Percentiles rank a stretch among this genome's conserved stretches.
These are phyloP conservation scores for Onygena corvina DNA, from an alignment of 2,329 filamentous ascomycete species.

Conservation along the genomic window DNA sequence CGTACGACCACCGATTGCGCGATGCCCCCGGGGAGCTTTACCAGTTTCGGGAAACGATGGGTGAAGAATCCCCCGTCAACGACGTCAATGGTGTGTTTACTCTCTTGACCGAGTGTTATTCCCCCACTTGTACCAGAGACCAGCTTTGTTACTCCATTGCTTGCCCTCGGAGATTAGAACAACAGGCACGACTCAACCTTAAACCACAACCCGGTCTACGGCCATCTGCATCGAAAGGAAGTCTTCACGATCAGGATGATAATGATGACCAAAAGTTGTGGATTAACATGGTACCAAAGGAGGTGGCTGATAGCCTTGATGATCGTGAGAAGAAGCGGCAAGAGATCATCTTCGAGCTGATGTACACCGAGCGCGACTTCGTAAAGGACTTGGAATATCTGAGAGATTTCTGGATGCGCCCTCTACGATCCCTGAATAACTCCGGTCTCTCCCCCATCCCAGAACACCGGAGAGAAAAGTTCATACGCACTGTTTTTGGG, in stretches of 20 bases:
- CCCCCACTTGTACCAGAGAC: conserved; percentile 89
- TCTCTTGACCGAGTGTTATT: conserved; percentile 91
- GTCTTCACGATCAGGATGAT: conserved; percentile 74
- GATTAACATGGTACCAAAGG: conserved; percentile 97
- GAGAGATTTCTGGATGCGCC: conserved; percentile 96
- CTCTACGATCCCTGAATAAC: conserved; percentile 60
- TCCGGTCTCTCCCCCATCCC: conserved; percentile 68
- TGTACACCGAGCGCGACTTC: conserved; percentile 97
- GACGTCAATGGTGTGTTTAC: conserved; percentile 95
- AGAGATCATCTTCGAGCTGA: conserved; percentile 94
- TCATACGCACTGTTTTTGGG: conserved; percentile 87
- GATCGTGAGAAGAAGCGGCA: conserved; percentile 95
- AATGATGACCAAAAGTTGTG: conserved; percentile 95
- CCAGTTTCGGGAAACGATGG: conserved; percentile 85
- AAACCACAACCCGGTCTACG: conserved; percentile 84
- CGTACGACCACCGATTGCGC: conserved; percentile 87
- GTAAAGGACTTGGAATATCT: conserved; percentile 98
- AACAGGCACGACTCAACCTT: conserved; percentile 85
- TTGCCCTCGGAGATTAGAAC: conserved; percentile 82
- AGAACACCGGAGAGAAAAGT: conserved; percentile 71
- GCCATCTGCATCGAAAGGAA: conserved; percentile 55
- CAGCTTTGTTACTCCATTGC: conserved; percentile 96
- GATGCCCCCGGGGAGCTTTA: conserved; percentile 94
- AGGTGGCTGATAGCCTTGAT: conserved; percentile 76
- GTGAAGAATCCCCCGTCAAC: conserved; percentile 56